Conservation (phyloP, 1,139 yeast genomes). For the Lodderomyces margitis region DNA sequence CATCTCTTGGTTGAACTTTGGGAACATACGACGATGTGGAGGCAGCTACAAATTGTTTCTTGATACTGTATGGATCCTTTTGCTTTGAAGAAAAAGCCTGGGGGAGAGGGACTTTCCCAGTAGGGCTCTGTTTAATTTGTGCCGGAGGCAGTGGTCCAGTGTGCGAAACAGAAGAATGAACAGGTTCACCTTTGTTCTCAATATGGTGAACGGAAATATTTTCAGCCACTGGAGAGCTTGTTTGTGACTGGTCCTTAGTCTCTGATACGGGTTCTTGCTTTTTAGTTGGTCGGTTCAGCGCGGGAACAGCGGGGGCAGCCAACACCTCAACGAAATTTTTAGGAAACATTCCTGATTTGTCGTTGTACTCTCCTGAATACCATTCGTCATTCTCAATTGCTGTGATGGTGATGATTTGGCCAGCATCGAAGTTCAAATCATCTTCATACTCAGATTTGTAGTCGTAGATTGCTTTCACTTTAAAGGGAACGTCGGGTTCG, state of each 20-base stretch:
- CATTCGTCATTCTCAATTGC: slow-evolving; percentile 71
- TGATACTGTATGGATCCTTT: slow-evolving; percentile 43
- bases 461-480: slow-evolving; percentile 67
- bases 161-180: background rate
- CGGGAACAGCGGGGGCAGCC: slow-evolving; percentile 15
- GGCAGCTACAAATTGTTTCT: slow-evolving; percentile 43
- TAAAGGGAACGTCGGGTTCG: slow-evolving; percentile 47
- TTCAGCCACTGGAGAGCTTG: slow-evolving; percentile 6
- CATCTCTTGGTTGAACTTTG: slow-evolving; percentile 43
- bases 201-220: slow-evolving; percentile 3
- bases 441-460: slow-evolving; percentile 81
- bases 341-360: slow-evolving; percentile 80
- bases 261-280: slow-evolving; percentile 6
- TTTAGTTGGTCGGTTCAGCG: slow-evolving; percentile 14
- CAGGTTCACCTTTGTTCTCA: slow-evolving; percentile 7
- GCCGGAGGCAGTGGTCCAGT: background rate
- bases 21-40: slow-evolving; percentile 47
- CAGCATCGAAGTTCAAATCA: slow-evolving; percentile 60
- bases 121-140: slow-evolving; percentile 1
- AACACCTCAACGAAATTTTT: slow-evolving; percentile 67
- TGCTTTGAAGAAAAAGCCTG: slow-evolving; percentile 29
- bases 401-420: slow-evolving; percentile 75
- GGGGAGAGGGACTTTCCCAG: slow-evolving; percentile 19
- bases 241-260: background rate
- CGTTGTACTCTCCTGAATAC: slow-evolving; percentile 69